These are phyloP conservation scores for Penicillium antarcticum DNA, from an alignment of 495 filamentous ascomycete genomes.

Conservation along the genomic window DNA sequence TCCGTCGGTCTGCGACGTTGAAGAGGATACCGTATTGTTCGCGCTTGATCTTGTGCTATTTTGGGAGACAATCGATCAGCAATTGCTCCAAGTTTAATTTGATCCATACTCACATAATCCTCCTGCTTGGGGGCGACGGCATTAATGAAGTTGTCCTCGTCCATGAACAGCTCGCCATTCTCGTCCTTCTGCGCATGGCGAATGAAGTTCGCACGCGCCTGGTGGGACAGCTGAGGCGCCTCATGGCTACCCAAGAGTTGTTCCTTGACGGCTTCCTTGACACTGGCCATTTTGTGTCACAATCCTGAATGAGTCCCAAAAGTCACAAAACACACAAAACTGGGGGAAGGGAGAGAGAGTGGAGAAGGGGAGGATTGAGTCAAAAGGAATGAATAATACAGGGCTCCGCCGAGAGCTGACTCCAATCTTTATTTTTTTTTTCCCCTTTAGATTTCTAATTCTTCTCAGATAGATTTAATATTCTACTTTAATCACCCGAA, in stretches of 20 bases:
- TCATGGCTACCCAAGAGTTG: slow-evolving; percentile 65
- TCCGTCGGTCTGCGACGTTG: slow-evolving; percentile 75
- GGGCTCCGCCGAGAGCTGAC: neutral
- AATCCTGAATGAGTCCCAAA: slow-evolving; percentile 4
- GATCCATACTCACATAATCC: slow-evolving; percentile 71
- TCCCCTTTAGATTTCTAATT: neutral
- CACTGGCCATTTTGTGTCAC: slow-evolving; percentile 44
- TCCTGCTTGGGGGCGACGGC: slow-evolving; percentile 84
- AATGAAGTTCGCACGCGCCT: slow-evolving; percentile 69
- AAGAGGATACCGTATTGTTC: slow-evolving; percentile 94
- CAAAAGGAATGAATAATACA: slow-evolving; percentile 19
- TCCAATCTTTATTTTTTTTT: neutral
- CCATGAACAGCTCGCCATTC: slow-evolving; percentile 76
- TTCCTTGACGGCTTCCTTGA: slow-evolving; percentile 75
- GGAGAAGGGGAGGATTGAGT: slow-evolving; percentile 23
- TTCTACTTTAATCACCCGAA: neutral
- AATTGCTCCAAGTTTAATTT: neutral
- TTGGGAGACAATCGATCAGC: slow-evolving; percentile 15
- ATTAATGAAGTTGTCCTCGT: slow-evolving; percentile 77
- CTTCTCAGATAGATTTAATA: neutral
- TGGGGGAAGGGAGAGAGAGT: slow-evolving; percentile 18
- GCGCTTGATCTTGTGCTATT: slow-evolving; percentile 92
- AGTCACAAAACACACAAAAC: slow-evolving; percentile 13
- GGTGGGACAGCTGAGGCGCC: slow-evolving; percentile 61
- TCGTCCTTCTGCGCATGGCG: slow-evolving; percentile 74